Evolutionary conservation across 208 protist genomes (phyloP).

Genomic region (Phytomonas francai): DNA sequence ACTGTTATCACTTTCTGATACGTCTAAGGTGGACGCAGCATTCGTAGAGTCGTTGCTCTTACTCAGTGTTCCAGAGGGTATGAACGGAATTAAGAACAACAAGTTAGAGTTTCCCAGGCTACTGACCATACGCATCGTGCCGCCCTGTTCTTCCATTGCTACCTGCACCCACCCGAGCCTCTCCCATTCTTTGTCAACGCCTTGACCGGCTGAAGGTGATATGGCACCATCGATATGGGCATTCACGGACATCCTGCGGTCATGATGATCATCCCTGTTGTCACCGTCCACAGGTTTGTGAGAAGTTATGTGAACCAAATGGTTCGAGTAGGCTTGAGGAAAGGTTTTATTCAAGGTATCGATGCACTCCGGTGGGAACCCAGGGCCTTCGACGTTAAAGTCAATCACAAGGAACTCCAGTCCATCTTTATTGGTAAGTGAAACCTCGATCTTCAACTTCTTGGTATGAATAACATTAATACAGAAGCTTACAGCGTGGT

Average conservation of each 20-base stretch:
- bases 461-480: constrained; percentile 18
- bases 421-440: constrained; percentile 51
- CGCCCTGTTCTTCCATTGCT: constrained; percentile 75
- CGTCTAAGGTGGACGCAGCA: not conserved
- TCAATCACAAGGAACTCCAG: constrained; percentile 81
- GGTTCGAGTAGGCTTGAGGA: not conserved
- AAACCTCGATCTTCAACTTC: constrained; percentile 53
- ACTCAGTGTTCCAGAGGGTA: constrained; percentile 18
- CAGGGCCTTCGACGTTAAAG: constrained; percentile 57
- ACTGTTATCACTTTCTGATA: not conserved
- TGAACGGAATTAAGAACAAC: constrained; percentile 67
- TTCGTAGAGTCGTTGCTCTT: not conserved
- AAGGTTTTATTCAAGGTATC: constrained; percentile 23
- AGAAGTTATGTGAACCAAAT: not conserved
- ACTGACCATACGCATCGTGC: constrained; percentile 51
- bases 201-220: constrained; percentile 2
- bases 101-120: constrained; percentile 35
- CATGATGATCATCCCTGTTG: not conserved
- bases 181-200: constrained; percentile 14
- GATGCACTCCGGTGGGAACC: constrained; percentile 38
- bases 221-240: not conserved
- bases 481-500: constrained; percentile 61
- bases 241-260: not conserved
- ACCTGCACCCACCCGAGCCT: constrained; percentile 40
- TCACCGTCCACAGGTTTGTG: not conserved